Evolutionary conservation across 805 yeast species (phyloP), one percentile per base, ranked within the genome.

Genomic region (Metahyphopichia silvanorum): DNA sequence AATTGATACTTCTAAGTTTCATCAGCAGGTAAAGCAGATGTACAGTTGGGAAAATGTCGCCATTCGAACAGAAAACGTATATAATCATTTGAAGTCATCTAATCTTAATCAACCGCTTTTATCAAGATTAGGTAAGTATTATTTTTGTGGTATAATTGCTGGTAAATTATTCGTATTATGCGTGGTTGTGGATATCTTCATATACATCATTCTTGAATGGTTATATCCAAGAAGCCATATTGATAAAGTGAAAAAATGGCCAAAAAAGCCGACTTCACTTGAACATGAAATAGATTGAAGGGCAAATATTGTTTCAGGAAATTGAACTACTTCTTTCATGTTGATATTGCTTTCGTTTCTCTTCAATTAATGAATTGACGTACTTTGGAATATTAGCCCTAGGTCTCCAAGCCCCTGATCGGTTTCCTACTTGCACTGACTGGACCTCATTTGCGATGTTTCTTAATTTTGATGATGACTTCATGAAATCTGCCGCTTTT

Each of bases 1-100:
- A 27, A 74, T 87, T 1, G 86, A 89, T 47, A 82, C 96, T 0
- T 69, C 82, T 0, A 61, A 55, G 6, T 93, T 93, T 55, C 98
- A 93, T 55, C 68, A 74, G 2, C 85, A 84, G 42, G 81, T 93
- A 15, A 73, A 76, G 21, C 56, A 66, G 21, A 86, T 93, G 93
- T 93, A 93, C 57, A 85, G 86, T 48, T 93, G 99, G 99, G 66
- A 64, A 35, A 84, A 89, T 49, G 84, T 93, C 14, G 98, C 98
- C 0, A 60, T 61, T 29, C 65, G 98, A 28, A 93, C 98, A 0
- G 94, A 86, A 46, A 63, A 61, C 12, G 96, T 93, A 4, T 93
- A 93, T 58, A 66, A 78, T 29, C 60, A 74, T 2, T 47, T 67
- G 21, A 66, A 70, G 27, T 51, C 66, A 6, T 42, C 50, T 1